Base-by-base conservation (phyloP, 1,139 yeast species). In the Pichia sp. region DNA sequence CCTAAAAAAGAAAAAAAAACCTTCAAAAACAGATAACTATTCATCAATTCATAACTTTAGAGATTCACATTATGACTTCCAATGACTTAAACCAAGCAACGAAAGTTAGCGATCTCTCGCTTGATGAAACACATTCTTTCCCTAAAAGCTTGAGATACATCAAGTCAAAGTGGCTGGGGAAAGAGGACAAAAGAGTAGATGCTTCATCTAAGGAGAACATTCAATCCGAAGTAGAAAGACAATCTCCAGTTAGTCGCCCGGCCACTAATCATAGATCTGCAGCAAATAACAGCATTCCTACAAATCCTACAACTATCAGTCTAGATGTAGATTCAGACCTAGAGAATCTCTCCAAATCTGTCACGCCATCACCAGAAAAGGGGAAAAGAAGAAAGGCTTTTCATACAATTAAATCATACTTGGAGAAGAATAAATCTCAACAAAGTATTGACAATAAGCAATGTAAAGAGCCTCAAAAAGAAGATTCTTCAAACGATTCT, bases 91-190 rank as follows among this genome's bases (percentile, higher is more conserved):
- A 15, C 8, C n/a, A 30, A 19, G 30, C n/a, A 1, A 16, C 30
- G 15, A 46, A 48, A 19, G 36, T 15, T 23, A 38, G 45, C 6
- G 45, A 51, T 11, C 15, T 40, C 16, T 15, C 13, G 7, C 4
- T 31, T 29, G 57, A 50, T 19, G 55, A 55, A 2, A 5, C 43
- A 6, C 47, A 48, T 15, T 29, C 46, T 2, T 50, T 45, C 8
- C 48, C 54, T 3, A 50, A 52, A 32, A 45, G 52, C 26, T 50
- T 56, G 3, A 49, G 53, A 42, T 52, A 43, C 40, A 51, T 57
- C 6, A 57, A 48, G 34, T 49, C 56, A 15, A 57, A 47, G 38
- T 57, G 60, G 60, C 13, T 29, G 16, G 43, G 51, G 15, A 51
- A 45, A 31, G 58, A 53, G 6, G 52, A 45, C n/a, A 50, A 34